A percentile compares a stretch with the other conserved stretches of the same genome.
Evolutionary conservation across 106 monocot genomes (phyloP).

Genomic region (Dioscorea dumetorum): DNA sequence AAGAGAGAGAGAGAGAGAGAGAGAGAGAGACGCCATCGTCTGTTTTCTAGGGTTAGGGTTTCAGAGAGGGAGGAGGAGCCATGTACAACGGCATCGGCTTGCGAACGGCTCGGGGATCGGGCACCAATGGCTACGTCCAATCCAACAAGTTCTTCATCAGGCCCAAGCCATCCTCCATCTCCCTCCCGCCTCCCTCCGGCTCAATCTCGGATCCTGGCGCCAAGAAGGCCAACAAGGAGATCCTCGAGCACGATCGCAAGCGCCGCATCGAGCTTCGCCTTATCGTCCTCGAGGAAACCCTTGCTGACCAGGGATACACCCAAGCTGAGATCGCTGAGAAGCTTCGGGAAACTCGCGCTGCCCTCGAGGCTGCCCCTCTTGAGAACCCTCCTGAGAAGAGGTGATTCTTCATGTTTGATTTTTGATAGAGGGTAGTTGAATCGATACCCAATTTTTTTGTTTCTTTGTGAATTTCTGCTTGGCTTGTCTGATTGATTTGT

Average conservation of each 20-base stretch:
- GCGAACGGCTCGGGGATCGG: slow-evolving; percentile 81
- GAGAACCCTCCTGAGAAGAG: background rate
- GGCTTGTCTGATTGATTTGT: too few relatives aligned
- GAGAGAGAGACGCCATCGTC: too few relatives aligned
- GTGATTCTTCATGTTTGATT: too few relatives aligned
- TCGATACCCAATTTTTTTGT: too few relatives aligned
- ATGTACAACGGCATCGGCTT: slow-evolving; percentile 99
- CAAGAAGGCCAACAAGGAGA: slow-evolving; percentile 87
- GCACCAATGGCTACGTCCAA: slow-evolving; percentile 94
- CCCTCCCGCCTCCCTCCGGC: background rate
- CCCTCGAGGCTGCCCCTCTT: slow-evolving; percentile 21
- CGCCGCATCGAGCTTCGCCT: slow-evolving; percentile 74
- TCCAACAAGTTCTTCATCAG: slow-evolving; percentile 90
- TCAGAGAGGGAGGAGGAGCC: background rate
- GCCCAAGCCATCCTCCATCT: slow-evolving; percentile 15
- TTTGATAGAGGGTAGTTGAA: too few relatives aligned
- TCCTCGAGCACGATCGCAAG: slow-evolving; percentile 95
- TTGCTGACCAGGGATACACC: slow-evolving; percentile 79
- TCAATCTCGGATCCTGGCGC: slow-evolving; percentile 13
- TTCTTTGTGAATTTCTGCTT: too few relatives aligned
- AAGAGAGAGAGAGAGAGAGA: too few relatives aligned
- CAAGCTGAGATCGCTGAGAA: slow-evolving; percentile 64
- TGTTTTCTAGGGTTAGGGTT: background rate
- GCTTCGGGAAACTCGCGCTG: slow-evolving; percentile 34
- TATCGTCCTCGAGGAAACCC: slow-evolving; percentile 66